A percentile compares a stretch with the other conserved stretches of the same genome.
Evolutionary conservation across 495 filamentous ascomycete genomes (phyloP).

Genomic region (Trichoderma virens): DNA sequence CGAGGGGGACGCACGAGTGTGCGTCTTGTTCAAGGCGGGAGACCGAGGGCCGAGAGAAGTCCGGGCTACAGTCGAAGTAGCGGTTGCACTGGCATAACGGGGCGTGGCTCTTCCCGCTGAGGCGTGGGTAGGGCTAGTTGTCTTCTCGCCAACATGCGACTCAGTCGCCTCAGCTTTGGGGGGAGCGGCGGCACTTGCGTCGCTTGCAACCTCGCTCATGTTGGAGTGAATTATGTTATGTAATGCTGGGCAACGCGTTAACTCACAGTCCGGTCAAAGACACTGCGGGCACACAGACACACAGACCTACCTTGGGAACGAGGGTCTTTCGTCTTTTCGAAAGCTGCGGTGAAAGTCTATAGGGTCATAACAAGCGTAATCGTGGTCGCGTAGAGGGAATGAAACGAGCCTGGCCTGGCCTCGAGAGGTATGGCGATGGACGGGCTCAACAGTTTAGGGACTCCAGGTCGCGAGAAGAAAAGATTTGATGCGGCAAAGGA

Average conservation of each 20-base stretch:
- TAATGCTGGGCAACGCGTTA: not conserved
- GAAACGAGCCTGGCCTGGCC: too few species aligned
- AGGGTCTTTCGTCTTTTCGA: too few species aligned
- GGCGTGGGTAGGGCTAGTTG: not conserved
- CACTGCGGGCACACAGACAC: not conserved
- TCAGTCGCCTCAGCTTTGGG: not conserved
- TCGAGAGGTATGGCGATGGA: too few species aligned
- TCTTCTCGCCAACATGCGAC: not conserved
- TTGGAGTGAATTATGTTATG: not conserved
- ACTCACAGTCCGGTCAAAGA: not conserved
- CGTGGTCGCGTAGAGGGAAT: too few species aligned
- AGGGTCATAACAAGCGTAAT: too few species aligned
- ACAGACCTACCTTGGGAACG: too few species aligned
- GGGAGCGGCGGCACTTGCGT: not conserved
- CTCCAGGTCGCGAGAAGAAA: too few species aligned
- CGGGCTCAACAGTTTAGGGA: too few species aligned
- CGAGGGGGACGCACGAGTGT: constrained; percentile 26
- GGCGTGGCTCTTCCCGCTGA: not conserved
- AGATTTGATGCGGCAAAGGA: too few species aligned
- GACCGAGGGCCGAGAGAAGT: not conserved
- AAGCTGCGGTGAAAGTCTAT: too few species aligned
- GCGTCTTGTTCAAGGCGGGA: constrained; percentile 25
- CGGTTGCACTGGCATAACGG: constrained; percentile 1
- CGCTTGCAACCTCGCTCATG: not conserved
- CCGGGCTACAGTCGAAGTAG: not conserved